Percentiles rank a stretch among this genome's conserved stretches.
These are phyloP conservation scores for Zasmidium citrigriseum DNA, from an alignment of 2,329 filamentous ascomycete species.

Conservation along the genomic window DNA sequence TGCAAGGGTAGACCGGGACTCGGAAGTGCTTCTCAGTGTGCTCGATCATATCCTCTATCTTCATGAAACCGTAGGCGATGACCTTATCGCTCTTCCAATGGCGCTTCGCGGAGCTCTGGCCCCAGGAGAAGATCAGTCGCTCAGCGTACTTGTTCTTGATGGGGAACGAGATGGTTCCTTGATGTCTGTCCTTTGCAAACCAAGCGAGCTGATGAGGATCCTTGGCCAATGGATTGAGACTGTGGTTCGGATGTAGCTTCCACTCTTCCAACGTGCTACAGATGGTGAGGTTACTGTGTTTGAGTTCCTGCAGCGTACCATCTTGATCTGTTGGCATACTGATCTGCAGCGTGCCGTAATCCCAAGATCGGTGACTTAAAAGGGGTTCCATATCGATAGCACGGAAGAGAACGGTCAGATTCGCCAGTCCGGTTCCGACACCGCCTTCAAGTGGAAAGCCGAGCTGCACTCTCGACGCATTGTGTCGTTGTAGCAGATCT, in stretches of 20 bases:
- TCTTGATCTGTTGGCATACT: neutral
- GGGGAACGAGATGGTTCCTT: neutral
- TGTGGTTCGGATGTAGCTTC: slow-evolving; percentile 2
- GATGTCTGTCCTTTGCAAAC: neutral
- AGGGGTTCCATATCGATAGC: neutral
- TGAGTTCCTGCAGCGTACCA: neutral
- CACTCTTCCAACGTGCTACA: neutral
- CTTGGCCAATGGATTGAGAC: neutral
- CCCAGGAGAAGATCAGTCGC: neutral
- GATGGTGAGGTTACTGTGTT: neutral
- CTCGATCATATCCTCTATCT: neutral
- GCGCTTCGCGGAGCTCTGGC: neutral
- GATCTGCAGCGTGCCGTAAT: neutral
- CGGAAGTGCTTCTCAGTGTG: neutral
- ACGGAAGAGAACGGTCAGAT: neutral
- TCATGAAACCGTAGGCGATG: neutral
- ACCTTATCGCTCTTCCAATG: neutral
- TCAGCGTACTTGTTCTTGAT: slow-evolving; percentile 3
- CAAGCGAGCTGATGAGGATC: neutral
- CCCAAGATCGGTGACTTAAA: neutral
- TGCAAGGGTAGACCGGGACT: neutral
- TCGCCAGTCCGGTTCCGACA: neutral
- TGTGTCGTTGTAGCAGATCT: neutral
- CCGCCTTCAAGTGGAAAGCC: neutral
- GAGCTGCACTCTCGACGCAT: neutral